phyloP scores from a whole-genome alignment of 78 protist species.

The Planoprotostelium fungivorum region DNA sequence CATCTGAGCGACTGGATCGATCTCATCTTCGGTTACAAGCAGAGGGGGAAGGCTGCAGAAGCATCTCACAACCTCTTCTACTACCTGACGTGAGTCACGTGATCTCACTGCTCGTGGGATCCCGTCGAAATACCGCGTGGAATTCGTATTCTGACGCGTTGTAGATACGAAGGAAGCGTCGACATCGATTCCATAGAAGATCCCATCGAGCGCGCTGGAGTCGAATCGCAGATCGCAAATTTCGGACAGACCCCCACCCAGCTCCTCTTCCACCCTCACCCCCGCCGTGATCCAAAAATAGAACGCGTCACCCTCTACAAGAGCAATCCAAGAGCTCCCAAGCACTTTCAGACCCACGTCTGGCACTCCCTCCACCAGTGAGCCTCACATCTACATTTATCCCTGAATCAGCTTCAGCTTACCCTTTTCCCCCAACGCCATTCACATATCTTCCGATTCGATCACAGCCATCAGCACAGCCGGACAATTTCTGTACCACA shows the following conservation, averaged over 20 bases:
- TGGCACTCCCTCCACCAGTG: not conserved
- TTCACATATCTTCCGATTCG: not conserved
- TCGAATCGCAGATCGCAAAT: constrained; percentile 74
- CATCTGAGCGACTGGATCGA: constrained; percentile 95
- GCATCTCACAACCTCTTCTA: constrained; percentile 86
- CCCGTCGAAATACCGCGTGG: not conserved
- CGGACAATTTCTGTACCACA: not conserved
- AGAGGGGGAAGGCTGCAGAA: constrained; percentile 83
- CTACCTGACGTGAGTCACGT: constrained; percentile 72
- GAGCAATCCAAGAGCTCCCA: not conserved
- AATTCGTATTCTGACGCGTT: not conserved
- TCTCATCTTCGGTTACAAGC: constrained; percentile 91
- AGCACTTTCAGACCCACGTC: not conserved
- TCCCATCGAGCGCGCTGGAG: constrained; percentile 16
- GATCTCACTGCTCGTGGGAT: not conserved
- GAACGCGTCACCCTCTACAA: constrained; percentile 5
- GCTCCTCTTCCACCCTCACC: constrained; percentile 75
- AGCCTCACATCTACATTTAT: not conserved
- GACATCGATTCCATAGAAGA: constrained; percentile 59
- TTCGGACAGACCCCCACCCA: constrained; percentile 98
- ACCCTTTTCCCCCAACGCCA: not conserved
- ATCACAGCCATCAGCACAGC: not conserved
- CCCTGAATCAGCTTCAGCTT: not conserved
- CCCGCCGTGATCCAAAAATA: constrained; percentile 23
- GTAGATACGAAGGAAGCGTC: constrained; percentile 66